A percentile compares a stretch with the other conserved stretches of the same genome.
phyloP scores from a whole-genome alignment of 352 stramenopile genomes.

The Blastocystis hominis region DNA sequence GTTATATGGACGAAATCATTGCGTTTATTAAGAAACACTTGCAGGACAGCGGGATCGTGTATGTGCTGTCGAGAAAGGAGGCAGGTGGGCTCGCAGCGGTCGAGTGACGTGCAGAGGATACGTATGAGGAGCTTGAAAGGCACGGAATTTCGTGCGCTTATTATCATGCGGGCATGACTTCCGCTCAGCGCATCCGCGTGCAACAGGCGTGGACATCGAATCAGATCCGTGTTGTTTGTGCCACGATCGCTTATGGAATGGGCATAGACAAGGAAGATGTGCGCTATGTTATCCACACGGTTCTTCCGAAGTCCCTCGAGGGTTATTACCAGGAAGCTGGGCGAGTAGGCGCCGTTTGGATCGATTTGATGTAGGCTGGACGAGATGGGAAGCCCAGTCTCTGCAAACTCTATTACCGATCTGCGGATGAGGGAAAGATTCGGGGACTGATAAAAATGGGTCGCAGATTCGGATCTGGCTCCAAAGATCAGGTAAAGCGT shows the following conservation, averaged over 20 bases:
- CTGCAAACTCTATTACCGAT: conserved; percentile 40
- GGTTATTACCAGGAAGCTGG: conserved; percentile 95
- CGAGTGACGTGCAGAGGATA: not conserved
- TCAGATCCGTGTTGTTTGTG: conserved; percentile 74
- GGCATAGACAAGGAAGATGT: conserved; percentile 96
- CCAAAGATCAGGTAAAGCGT: not conserved
- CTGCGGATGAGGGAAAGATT: not conserved
- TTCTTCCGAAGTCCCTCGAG: conserved; percentile 92
- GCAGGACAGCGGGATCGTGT: conserved; percentile 61
- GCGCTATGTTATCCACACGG: conserved; percentile 91
- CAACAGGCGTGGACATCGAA: conserved; percentile 2
- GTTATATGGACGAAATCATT: conserved; percentile 22
- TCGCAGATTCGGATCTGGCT: not conserved
- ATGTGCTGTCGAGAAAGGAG: conserved; percentile 30
- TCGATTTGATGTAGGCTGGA: conserved; percentile 3
- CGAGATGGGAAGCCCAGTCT: conserved; percentile 22
- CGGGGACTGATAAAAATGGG: conserved; percentile 45
- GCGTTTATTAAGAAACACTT: conserved; percentile 50
- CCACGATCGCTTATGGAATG: conserved; percentile 95
- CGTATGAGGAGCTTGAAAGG: conserved; percentile 58
- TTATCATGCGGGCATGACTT: conserved; percentile 65
- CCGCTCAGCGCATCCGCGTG: conserved; percentile 5
- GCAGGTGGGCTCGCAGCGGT: conserved; percentile 66
- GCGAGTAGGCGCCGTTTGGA: conserved; percentile 62
- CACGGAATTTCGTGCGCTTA: conserved; percentile 61